Percentiles rank a stretch among this genome's conserved stretches.
phyloP scores from a whole-genome alignment of 169 alveolate genomes.

The Eimeria falciformis region DNA sequence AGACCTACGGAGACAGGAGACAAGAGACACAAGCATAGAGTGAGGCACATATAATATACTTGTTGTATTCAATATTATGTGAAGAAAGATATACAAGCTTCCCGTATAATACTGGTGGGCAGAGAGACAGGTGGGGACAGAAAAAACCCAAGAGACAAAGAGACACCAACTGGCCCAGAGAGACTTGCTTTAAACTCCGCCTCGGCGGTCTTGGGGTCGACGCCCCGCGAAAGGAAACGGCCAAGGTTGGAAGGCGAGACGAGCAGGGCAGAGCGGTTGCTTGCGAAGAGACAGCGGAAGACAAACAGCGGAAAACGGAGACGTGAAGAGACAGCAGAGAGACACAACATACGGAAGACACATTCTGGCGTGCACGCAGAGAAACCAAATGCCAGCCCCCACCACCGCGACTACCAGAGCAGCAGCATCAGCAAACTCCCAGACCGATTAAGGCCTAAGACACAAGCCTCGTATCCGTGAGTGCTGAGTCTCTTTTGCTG shows the following conservation, averaged over 20 bases:
- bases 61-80: no score
- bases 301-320: no score
- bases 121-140: no score
- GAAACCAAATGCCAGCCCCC: neutral
- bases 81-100: no score
- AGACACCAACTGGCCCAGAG: neutral
- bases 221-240: slow-evolving; percentile 80
- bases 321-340: neutral
- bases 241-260: slow-evolving; percentile 88
- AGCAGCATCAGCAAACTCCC: neutral
- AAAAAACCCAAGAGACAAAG: no score
- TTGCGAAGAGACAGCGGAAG: no score
- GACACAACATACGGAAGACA: neutral
- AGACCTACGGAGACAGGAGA: slow-evolving; percentile 34
- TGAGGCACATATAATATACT: no score
- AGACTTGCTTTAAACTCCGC: slow-evolving; percentile 86
- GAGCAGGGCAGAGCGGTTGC: slow-evolving; percentile 82
- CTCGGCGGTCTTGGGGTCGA: slow-evolving; percentile 86
- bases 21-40: neutral
- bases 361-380: neutral
- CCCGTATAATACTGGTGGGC: no score
- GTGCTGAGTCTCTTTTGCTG: slow-evolving; percentile 86
- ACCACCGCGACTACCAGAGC: neutral
- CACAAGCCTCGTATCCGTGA: slow-evolving; percentile 92
- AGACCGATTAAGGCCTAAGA: slow-evolving; percentile 87